Conservation (phyloP, 306 rosid species). For the Castanea crenata region DNA sequence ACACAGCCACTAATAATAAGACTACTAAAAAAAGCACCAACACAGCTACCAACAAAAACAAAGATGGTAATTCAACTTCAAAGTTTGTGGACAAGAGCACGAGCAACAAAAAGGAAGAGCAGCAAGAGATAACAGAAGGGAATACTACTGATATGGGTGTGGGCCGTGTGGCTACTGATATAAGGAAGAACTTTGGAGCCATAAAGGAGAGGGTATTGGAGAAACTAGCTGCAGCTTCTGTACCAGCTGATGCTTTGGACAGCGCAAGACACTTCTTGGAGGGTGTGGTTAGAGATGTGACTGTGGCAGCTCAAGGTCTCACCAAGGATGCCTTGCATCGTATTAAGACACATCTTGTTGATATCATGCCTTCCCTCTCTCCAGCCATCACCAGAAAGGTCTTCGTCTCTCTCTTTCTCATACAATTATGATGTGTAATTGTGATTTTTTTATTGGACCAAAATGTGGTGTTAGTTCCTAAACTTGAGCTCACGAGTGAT, state of each 20-base stretch:
- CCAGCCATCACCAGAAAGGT: slow-evolving; percentile 7
- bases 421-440: too few relatives aligned
- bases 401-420: neutral
- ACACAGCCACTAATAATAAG: neutral
- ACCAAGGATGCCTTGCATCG: slow-evolving; percentile 3
- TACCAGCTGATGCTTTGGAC: slow-evolving; percentile 2
- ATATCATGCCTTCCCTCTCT: neutral
- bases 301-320: slow-evolving; percentile 8
- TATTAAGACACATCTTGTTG: neutral
- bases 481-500: too few relatives aligned
- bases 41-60: neutral
- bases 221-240: slow-evolving; percentile 8
- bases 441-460: neutral
- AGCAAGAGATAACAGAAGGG: too few relatives aligned
- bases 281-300: neutral
- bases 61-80: neutral
- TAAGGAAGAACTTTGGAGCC: slow-evolving; percentile 4
- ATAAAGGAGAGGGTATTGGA: slow-evolving; percentile 31
- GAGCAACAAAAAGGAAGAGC: too few relatives aligned
- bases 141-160: neutral
- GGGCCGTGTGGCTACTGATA: neutral
- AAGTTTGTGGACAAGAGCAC: neutral
- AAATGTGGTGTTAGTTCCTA: too few relatives aligned
- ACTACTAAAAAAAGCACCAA: too few relatives aligned
- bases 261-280: slow-evolving; percentile 4